Evolutionary conservation across 345 rosid species (phyloP), one percentile per base, ranked within the genome.

Genomic region (Lepidium africanum): DNA sequence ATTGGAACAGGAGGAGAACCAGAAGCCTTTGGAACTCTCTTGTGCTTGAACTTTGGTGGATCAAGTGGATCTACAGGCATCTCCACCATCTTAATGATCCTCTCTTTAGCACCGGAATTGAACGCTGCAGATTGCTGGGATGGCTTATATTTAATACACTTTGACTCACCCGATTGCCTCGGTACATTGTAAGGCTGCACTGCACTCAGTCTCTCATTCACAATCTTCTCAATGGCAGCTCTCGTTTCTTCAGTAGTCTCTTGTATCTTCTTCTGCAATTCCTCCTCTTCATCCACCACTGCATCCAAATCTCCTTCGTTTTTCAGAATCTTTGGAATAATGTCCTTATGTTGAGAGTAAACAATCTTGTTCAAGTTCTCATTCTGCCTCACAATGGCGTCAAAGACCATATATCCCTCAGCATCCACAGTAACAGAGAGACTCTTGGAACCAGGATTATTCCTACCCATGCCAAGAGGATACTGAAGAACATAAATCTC

Each of bases 1-100:
- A 87, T 81, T 2, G 94, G 97, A 57, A 91, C 90, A n/a, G 88
- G 96, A 4, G 90, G 94, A 30, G 97, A 91, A 50, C 93, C 89
- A 41, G 89, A 86, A 56, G 91, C 91, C 76, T 66, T 82, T 1
- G 96, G 96, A 33, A 88, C 51, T 25, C 66, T 48, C 87, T 91
- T 91, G 73, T 85, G 93, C 86, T 85, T 88, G 67, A 86, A 86
- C 81, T 88, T 91, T 0, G 96, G 90, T 14, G 86, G 91, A 78
- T 88, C 97, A 3, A 91, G 88, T 6, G 93, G 96, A 63, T 91
- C 97, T 60, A 82, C 86, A 4, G 93, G 90, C 90, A 77, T 87
- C 73, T 87, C 96, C 40, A 84, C 81, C 86, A 87, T 83, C 69
- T 88, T 85, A 16, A 92, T 73, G 21, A 87, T 81, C 82, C 95